phyloP scores from a whole-genome alignment of 306 rosid genomes.

The Cyamopsis tetragonoloba region DNA sequence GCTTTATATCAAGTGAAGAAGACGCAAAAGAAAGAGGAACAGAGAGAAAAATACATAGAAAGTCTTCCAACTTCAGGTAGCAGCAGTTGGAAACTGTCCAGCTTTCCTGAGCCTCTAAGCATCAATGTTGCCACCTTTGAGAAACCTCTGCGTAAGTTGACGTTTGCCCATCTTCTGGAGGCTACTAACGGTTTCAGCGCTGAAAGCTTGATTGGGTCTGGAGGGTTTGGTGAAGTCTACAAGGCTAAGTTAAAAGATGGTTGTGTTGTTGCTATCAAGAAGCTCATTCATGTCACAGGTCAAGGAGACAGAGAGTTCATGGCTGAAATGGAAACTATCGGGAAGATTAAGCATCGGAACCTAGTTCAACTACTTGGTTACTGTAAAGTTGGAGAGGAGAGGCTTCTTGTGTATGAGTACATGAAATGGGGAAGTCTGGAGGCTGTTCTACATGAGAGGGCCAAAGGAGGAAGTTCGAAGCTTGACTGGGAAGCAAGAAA shows the following conservation, averaged over 20 bases:
- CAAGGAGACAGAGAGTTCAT: slow-evolving; percentile 88
- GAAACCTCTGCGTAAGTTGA: slow-evolving; percentile 67
- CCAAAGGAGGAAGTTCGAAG: slow-evolving; percentile 36
- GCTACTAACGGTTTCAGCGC: slow-evolving; percentile 80
- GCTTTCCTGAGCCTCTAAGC: slow-evolving; percentile 67
- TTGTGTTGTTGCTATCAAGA: slow-evolving; percentile 70
- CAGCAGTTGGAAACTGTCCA: slow-evolving; percentile 68
- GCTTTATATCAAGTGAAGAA: slow-evolving; percentile 41
- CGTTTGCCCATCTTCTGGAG: slow-evolving; percentile 70
- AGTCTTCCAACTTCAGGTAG: slow-evolving; percentile 75
- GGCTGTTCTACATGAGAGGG: slow-evolving; percentile 61
- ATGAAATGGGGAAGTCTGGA: slow-evolving; percentile 85
- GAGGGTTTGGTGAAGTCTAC: slow-evolving; percentile 86
- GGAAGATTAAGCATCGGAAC: slow-evolving; percentile 77
- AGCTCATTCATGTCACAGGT: slow-evolving; percentile 65
- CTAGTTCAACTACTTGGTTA: slow-evolving; percentile 72
- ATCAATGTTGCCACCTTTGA: slow-evolving; percentile 72
- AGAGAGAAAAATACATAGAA: slow-evolving; percentile 52
- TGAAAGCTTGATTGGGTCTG: slow-evolving; percentile 72
- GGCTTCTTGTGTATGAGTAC: slow-evolving; percentile 85
- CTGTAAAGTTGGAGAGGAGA: slow-evolving; percentile 80
- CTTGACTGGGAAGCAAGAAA: slow-evolving; percentile 66
- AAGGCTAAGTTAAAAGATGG: slow-evolving; percentile 74
- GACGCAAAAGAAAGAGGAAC: slow-evolving; percentile 34
- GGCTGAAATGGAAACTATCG: slow-evolving; percentile 91